These are phyloP conservation scores for Thalassiosira pacifica DNA, from an alignment of 352 stramenopile species.

Conservation along the genomic window DNA sequence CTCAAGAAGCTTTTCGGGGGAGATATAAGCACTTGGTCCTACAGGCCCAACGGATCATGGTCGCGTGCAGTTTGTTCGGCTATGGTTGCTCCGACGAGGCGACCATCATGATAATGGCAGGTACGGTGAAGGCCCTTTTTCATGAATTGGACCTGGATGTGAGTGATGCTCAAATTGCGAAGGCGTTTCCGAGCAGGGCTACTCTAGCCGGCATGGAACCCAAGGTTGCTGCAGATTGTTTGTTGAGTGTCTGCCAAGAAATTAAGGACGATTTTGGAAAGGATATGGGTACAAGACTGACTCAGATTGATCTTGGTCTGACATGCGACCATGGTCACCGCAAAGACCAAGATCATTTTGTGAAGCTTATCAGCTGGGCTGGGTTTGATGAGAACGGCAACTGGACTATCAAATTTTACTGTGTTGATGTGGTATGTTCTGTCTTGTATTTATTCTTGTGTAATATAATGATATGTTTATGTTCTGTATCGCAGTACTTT, in stretches of 20 bases:
- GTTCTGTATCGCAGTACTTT: no score
- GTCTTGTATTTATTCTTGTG: no score
- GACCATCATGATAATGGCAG: slow-evolving; percentile 3
- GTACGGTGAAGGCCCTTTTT: slow-evolving; percentile 19
- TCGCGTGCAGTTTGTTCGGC: slow-evolving; percentile 16
- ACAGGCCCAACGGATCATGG: neutral
- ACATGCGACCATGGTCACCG: no score
- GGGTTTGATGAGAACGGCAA: slow-evolving; percentile 12
- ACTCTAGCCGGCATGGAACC: slow-evolving; percentile 1
- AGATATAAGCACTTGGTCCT: neutral
- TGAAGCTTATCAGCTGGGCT: slow-evolving; percentile 33
- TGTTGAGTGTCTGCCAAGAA: neutral
- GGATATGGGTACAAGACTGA: no score
- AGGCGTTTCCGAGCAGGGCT: neutral
- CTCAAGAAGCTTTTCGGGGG: neutral
- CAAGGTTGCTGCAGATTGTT: slow-evolving; percentile 29
- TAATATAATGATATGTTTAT: no score
- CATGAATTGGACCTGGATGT: slow-evolving; percentile 14
- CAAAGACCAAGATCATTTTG: slow-evolving; percentile 18
- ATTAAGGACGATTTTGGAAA: no score
- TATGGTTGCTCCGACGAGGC: slow-evolving; percentile 35
- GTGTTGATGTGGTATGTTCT: slow-evolving; percentile 35
- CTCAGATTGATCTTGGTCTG: no score
- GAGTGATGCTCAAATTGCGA: neutral
- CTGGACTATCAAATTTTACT: neutral